These are phyloP conservation scores for Ophiorrhiza pumila DNA, from an alignment of 257 asterid species.

Conservation along the genomic window DNA sequence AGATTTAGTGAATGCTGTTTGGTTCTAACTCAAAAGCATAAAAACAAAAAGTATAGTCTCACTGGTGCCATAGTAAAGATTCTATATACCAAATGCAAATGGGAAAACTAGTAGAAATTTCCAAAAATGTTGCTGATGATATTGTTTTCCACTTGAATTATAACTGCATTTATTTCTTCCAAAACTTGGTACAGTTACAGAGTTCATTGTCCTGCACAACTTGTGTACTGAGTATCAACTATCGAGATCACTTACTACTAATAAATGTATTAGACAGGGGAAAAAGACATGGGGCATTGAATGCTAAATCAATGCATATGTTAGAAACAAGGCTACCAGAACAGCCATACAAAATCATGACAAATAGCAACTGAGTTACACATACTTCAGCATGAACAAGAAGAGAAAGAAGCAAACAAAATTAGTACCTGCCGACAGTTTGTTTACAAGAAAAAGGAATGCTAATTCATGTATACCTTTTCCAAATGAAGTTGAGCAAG, in stretches of 20 bases:
- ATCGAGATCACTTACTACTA: neutral
- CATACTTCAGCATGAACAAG: neutral
- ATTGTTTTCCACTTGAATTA: too few species aligned
- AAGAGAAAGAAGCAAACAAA: neutral
- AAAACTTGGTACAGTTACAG: too few species aligned
- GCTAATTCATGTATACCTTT: neutral
- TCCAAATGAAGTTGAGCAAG: constrained; percentile 2
- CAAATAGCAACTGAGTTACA: neutral
- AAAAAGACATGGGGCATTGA: neutral
- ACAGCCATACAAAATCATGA: neutral
- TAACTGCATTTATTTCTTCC: neutral
- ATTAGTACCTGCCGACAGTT: neutral
- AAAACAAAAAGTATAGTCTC: neutral
- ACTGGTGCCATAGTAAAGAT: neutral
- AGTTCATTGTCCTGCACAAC: neutral
- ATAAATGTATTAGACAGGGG: neutral
- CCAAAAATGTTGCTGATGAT: neutral
- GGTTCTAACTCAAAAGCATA: neutral
- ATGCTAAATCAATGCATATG: neutral
- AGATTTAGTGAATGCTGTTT: too few species aligned
- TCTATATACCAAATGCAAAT: neutral
- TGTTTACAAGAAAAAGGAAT: neutral
- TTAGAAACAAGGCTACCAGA: neutral
- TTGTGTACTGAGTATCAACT: neutral
- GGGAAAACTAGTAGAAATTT: neutral